These are phyloP conservation scores for Astrothelium subdiscretum DNA, from an alignment of 495 filamentous ascomycete genomes.

Conservation along the genomic window DNA sequence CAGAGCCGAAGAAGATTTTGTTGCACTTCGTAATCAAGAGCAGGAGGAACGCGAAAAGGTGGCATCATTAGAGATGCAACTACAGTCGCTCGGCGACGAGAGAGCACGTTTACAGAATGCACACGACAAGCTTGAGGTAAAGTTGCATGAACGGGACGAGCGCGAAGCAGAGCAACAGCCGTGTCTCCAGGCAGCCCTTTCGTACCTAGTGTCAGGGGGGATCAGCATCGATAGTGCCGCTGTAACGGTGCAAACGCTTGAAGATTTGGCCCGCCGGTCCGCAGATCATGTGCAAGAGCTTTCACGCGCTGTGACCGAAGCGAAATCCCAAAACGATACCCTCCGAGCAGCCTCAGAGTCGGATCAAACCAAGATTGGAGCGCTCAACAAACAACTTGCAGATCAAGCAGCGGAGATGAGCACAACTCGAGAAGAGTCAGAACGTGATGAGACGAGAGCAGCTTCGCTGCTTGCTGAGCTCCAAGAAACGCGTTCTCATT, in stretches of 20 bases:
- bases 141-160: conserved; percentile 34
- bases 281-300: conserved; percentile 25
- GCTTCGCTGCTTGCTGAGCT: conserved; percentile 51
- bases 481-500: conserved; percentile 50
- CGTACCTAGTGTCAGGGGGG: conserved; percentile 46
- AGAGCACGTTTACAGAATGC: conserved; percentile 19
- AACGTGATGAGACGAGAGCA: conserved; percentile 41
- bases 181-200: conserved; percentile 50
- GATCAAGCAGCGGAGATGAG: conserved; percentile 15
- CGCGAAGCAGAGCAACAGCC: conserved; percentile 40
- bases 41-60: conserved; percentile 42
- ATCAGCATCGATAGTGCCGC: conserved; percentile 41
- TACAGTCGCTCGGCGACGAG: conserved; percentile 29
- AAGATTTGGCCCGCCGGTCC: conserved; percentile 33
- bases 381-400: conserved; percentile 5
- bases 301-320: conserved; percentile 25
- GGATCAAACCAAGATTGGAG: conserved; percentile 17
- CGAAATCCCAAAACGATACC: conserved; percentile 27
- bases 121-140: conserved; percentile 39
- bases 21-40: conserved; percentile 41
- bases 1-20: conserved; percentile 43
- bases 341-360: conserved; percentile 19
- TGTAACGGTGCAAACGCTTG: conserved; percentile 27
- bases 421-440: conserved; percentile 26
- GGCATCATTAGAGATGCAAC: conserved; percentile 15